Evolutionary conservation across 2,329 filamentous ascomycete species (phyloP), one percentile per base, ranked within the genome.

Genomic region (Dendrostoma leiphaemia): DNA sequence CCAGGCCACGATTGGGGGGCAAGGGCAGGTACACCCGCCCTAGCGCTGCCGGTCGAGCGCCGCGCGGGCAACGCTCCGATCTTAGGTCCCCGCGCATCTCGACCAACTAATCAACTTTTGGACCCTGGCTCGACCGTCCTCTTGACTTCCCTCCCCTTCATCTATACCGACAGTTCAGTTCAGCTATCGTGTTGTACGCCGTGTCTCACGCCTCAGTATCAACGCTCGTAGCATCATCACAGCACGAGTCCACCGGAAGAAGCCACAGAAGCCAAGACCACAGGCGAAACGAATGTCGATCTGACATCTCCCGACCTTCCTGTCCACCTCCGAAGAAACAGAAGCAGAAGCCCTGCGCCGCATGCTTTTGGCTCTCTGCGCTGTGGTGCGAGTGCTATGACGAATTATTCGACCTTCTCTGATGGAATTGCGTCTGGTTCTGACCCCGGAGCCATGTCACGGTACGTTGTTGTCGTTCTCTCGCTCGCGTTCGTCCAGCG

Each of bases 391-490:
- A 32, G 52, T 54, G 71, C 69, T 72, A 83, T 83, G 81, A 75
- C 77, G 66, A 77, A 75, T 61, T 82, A 83, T 65, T 76, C 74
- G 51, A 77, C 75, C 52, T 77, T 83, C 57, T 66, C 76, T 67
- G 70, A 79, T 76, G 76, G 71, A 66, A 74, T 67, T 65, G 67
- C 69, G 67, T 69, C 71, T 28, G 64, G 62, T 59, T 65, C 69
- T 59, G 65, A 64, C 53, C 64, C 69, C 61, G 72, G 67, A 71
- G 74, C 72, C 57, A 82, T 82, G 79, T 70, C 76, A 59, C 76
- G 76, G 78, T 81, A 63, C 48, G 62, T 59, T 19, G 9, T 24
- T 19, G 49, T 19, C 8, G 26, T n/a, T 45, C 32, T 9, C 19
- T 35, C 21, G 21, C 32, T 43, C 28, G 21, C 24, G 23, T n/a